phyloP scores from a whole-genome alignment of 2,329 filamentous ascomycete genomes.

The Polychaeton citri region DNA sequence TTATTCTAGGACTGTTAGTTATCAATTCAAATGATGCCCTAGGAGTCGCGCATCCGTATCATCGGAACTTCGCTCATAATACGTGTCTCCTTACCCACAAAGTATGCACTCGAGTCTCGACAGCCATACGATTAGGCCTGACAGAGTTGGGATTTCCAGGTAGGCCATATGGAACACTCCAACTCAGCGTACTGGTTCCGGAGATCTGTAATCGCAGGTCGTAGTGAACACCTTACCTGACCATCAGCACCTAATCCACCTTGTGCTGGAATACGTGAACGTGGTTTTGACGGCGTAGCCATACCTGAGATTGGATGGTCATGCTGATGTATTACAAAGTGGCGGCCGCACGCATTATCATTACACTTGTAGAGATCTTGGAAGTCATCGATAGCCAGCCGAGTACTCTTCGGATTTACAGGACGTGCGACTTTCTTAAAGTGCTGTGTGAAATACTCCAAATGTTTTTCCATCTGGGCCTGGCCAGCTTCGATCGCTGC shows the following conservation, averaged over 20 bases:
- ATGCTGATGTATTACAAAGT: conserved; percentile 60
- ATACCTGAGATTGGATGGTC: conserved; percentile 54
- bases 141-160: conserved; percentile 29
- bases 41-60: not conserved
- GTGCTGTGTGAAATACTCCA: conserved; percentile 33
- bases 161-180: conserved; percentile 30
- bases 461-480: conserved; percentile 33
- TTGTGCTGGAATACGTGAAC: not conserved
- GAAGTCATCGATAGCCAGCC: conserved; percentile 30
- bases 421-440: conserved; percentile 21
- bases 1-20: conserved; percentile 23
- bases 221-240: conserved; percentile 29
- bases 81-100: conserved; percentile 21
- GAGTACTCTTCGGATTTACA: conserved; percentile 11
- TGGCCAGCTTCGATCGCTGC: conserved; percentile 41
- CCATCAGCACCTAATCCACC: not conserved
- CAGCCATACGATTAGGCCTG: conserved; percentile 28
- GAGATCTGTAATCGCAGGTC: conserved; percentile 60
- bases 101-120: conserved; percentile 32
- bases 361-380: conserved; percentile 35
- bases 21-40: not conserved
- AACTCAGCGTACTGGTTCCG: conserved; percentile 50
- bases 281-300: conserved; percentile 34
- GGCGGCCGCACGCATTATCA: conserved; percentile 29
- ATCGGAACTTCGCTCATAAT: not conserved